Conservation (phyloP, 371 early-diverging fungal species). For the Basidiobolus meristosporus region DNA sequence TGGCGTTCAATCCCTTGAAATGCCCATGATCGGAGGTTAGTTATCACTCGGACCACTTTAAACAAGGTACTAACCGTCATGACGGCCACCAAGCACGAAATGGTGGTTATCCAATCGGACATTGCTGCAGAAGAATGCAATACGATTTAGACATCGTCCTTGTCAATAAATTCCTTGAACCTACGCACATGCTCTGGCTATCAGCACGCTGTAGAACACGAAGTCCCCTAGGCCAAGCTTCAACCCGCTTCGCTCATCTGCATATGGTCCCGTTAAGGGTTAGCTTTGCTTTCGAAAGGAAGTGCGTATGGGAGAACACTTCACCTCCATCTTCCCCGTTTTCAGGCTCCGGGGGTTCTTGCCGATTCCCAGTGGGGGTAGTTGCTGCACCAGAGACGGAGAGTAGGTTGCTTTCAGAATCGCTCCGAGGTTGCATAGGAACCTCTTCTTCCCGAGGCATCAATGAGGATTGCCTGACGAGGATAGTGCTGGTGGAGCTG, state of each 20-base stretch:
- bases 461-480: too few species aligned
- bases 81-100: slow-evolving; percentile 57
- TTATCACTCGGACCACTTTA: background rate
- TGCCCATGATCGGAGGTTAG: background rate
- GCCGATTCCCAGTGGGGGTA: too few species aligned
- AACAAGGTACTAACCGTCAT: slow-evolving; percentile 21
- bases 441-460: too few species aligned
- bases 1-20: slow-evolving; percentile 46
- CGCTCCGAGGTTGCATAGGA: too few species aligned
- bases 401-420: too few species aligned
- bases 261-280: too few species aligned
- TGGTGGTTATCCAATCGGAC: slow-evolving; percentile 75
- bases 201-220: slow-evolving; percentile 73
- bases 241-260: slow-evolving; percentile 40
- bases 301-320: too few species aligned
- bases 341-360: too few species aligned
- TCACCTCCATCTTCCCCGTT: too few species aligned
- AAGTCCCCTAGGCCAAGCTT: slow-evolving; percentile 80
- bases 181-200: slow-evolving; percentile 50
- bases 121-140: slow-evolving; percentile 20
- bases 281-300: too few species aligned
- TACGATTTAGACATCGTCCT: background rate
- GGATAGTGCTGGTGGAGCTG: too few species aligned
- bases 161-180: background rate
- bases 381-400: too few species aligned